phyloP scores from a whole-genome alignment of 768 basidiomycete species.

The Boletus sp. region DNA sequence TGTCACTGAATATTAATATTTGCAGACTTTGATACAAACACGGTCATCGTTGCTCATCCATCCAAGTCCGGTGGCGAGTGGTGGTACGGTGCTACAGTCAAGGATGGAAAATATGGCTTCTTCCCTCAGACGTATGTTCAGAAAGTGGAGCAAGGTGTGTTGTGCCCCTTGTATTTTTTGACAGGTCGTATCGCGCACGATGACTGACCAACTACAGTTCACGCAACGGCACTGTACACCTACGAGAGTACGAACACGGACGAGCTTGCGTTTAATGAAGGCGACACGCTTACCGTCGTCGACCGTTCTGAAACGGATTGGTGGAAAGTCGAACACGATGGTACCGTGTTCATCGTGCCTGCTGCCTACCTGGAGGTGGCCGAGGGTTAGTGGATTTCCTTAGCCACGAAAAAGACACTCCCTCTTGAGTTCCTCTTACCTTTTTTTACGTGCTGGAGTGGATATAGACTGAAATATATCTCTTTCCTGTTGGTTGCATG shows the following conservation, averaged over 20 bases:
- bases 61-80: conserved; percentile 85
- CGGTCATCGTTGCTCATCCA: conserved; percentile 75
- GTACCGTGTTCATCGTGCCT: conserved; percentile 86
- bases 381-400: conserved; percentile 79
- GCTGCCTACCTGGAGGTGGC: conserved; percentile 83
- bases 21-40: conserved; percentile 76
- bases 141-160: conserved; percentile 56
- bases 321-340: conserved; percentile 94
- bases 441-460: conserved; percentile 36
- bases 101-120: conserved; percentile 70
- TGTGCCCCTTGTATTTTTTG: neutral
- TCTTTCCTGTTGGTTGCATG: conserved; percentile 36
- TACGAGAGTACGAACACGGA: conserved; percentile 71
- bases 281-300: conserved; percentile 72
- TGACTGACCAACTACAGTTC: conserved; percentile 36
- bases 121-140: conserved; percentile 91
- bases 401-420: conserved; percentile 20
- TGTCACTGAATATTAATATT: conserved; percentile 9
- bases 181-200: neutral
- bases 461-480: conserved; percentile 79
- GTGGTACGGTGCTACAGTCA: conserved; percentile 82
- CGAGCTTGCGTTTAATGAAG: conserved; percentile 83
- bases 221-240: conserved; percentile 77
- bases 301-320: conserved; percentile 84
- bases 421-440: conserved; percentile 57